Evolutionary conservation across 495 filamentous ascomycete genomes (phyloP).

Genomic region (Daldinia vernicosa): DNA sequence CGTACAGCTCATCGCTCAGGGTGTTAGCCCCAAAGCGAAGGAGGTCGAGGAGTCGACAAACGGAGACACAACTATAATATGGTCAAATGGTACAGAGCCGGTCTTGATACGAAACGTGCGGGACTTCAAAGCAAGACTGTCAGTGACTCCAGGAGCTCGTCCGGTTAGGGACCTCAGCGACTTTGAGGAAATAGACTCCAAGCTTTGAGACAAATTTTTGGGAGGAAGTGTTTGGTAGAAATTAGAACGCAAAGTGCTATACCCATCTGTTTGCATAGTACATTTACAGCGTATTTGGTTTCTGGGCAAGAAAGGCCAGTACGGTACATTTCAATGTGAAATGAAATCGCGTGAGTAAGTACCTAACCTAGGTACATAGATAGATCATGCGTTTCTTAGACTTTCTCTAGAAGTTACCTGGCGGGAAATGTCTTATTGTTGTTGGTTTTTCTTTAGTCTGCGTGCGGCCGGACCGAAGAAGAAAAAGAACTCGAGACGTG

Average conservation of each 20-base stretch:
- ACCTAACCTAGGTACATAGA: too few relatives aligned
- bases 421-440: not conserved
- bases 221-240: slow-evolving; percentile 23
- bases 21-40: slow-evolving; percentile 53
- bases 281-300: slow-evolving; percentile 8
- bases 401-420: not conserved
- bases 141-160: slow-evolving; percentile 72
- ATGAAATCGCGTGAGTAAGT: not conserved
- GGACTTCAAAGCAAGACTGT: slow-evolving; percentile 76
- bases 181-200: slow-evolving; percentile 82
- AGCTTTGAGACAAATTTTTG: slow-evolving; percentile 61
- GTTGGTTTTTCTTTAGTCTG: not conserved
- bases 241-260: slow-evolving; percentile 33
- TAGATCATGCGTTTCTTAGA: not conserved
- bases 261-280: slow-evolving; percentile 31
- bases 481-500: not conserved
- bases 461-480: not conserved
- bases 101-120: slow-evolving; percentile 75
- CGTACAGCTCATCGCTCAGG: slow-evolving; percentile 82
- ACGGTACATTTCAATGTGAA: slow-evolving; percentile 13
- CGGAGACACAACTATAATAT: slow-evolving; percentile 38
- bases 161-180: slow-evolving; percentile 79
- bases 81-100: slow-evolving; percentile 56
- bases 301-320: not conserved
- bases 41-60: slow-evolving; percentile 54